Conservation (phyloP, 1,139 yeast genomes). For the Blastobotrys apis region DNA sequence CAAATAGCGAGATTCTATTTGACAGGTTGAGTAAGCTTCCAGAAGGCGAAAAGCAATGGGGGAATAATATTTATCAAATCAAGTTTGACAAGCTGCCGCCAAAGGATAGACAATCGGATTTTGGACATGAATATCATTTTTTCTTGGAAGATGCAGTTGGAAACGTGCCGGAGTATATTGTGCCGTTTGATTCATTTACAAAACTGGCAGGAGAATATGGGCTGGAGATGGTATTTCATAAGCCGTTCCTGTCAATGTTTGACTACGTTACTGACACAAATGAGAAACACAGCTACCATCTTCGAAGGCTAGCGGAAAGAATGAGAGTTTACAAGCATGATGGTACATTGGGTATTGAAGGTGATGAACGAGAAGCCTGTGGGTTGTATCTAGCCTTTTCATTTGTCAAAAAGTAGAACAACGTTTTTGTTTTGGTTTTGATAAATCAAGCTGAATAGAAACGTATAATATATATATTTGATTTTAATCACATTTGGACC, state of each 20-base stretch:
- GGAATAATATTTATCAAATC: conserved; percentile 77
- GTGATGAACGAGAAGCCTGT: conserved; percentile 86
- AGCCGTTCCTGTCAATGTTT: conserved; percentile 79
- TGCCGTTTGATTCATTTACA: conserved; percentile 85
- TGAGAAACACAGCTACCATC: conserved; percentile 39
- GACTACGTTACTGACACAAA: conserved; percentile 66
- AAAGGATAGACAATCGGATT: conserved; percentile 58
- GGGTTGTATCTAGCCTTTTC: conserved; percentile 80
- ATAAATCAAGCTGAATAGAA: too few species aligned
- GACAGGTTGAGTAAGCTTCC: conserved; percentile 43
- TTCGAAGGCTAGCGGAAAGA: conserved; percentile 65
- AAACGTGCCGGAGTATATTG: conserved; percentile 96
- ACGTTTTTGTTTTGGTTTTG: too few species aligned
- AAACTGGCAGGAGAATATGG: conserved; percentile 81
- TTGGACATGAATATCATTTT: conserved; percentile 79
- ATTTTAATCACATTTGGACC: not conserved
- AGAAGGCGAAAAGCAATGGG: conserved; percentile 51
- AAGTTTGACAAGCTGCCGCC: conserved; percentile 76
- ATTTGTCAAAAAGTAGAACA: conserved; percentile 47
- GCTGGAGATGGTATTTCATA: conserved; percentile 63
- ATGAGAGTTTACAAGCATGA: conserved; percentile 46
- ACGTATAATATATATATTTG: not conserved
- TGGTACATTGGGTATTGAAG: conserved; percentile 83
- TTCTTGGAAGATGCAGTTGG: conserved; percentile 90
- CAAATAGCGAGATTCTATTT: conserved; percentile 80